Evolutionary conservation across 2,329 filamentous ascomycete species (phyloP).

Genomic region (Tolypocladium tundrense): DNA sequence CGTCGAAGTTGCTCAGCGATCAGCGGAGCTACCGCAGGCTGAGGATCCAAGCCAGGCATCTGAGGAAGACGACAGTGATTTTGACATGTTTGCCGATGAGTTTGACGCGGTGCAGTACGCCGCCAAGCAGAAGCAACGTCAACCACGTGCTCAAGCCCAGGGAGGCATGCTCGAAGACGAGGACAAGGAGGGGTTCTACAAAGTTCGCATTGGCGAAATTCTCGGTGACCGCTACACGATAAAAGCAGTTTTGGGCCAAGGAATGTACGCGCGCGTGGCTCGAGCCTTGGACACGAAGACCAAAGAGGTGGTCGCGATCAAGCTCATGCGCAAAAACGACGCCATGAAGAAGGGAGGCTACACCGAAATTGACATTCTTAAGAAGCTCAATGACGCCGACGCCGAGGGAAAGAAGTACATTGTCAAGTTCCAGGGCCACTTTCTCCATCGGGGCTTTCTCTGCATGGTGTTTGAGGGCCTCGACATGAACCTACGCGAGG

Average conservation of each 20-base stretch:
- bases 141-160: slow-evolving; percentile 52
- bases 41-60: slow-evolving; percentile 21
- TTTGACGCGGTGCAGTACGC: slow-evolving; percentile 58
- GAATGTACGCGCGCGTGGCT: slow-evolving; percentile 96
- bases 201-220: slow-evolving; percentile 83
- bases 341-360: slow-evolving; percentile 83
- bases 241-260: slow-evolving; percentile 76
- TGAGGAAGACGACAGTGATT: slow-evolving; percentile 57
- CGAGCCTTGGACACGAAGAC: slow-evolving; percentile 70
- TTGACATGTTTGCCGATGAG: slow-evolving; percentile 86
- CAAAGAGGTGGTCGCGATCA: slow-evolving; percentile 79
- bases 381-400: slow-evolving; percentile 78
- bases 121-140: slow-evolving; percentile 34
- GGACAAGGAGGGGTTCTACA: slow-evolving; percentile 93
- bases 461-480: slow-evolving; percentile 97
- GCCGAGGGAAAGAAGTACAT: slow-evolving; percentile 85
- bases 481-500: slow-evolving; percentile 84
- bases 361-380: slow-evolving; percentile 87
- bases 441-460: slow-evolving; percentile 89
- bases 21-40: slow-evolving; percentile 13
- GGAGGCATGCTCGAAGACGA: slow-evolving; percentile 84
- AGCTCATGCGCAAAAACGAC: slow-evolving; percentile 96
- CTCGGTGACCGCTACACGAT: slow-evolving; percentile 85
- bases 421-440: slow-evolving; percentile 75
- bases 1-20: slow-evolving; percentile 10